Base-by-base conservation (phyloP, 2,329 filamentous ascomycete genomes). In the Talaromyces piceae region DNA sequence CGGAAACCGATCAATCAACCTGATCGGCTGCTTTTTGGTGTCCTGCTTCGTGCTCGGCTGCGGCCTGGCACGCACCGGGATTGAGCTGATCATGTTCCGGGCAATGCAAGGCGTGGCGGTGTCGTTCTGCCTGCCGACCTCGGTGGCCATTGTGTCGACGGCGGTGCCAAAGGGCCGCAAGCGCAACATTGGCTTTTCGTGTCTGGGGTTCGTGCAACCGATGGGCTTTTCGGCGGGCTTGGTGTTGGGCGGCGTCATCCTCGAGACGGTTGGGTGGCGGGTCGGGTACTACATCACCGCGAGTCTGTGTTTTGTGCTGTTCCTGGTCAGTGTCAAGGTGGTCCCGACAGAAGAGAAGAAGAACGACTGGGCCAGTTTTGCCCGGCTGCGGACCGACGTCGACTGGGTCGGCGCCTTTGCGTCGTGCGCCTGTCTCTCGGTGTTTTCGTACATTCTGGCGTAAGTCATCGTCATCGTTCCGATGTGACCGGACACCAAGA, bases 171-270 rank as follows among this genome's bases (percentile, higher is more conserved):
- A 63, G 26, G 75, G 74, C 13, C 70, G 68, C 41, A 59, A 64
- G 30, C 65, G 77, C 11, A 77, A 79, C 54, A 66, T 77, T 25
- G 76, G 72, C 1, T 78, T 79, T 57, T 72, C 74, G 0, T 67
- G 68, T 8, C 67, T 78, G 54, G 76, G 77, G 1, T 67, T 69
- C 23, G 70, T 70, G 12, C 75, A 77, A 48, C 76, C 76, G 0
- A 55, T 78, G 18, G 77, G 77, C 0, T 78, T 76, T 54, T 69
- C 66, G 0, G 50, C 77, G 1, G 77, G 77, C 0, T 63, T 80
- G 3, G 66, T 72, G 4, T 60, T 79, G 4, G 74, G 76, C 25
- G 77, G 77, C 51, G 54, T 79, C 0, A 67, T 78, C 27, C 62
- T 69, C 1, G 66, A 76, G 27, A 68, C 64, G 0, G 67, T 74